These are phyloP conservation scores for Kentomonas sorsogonicus DNA, from an alignment of 208 protist genomes.

Conservation along the genomic window DNA sequence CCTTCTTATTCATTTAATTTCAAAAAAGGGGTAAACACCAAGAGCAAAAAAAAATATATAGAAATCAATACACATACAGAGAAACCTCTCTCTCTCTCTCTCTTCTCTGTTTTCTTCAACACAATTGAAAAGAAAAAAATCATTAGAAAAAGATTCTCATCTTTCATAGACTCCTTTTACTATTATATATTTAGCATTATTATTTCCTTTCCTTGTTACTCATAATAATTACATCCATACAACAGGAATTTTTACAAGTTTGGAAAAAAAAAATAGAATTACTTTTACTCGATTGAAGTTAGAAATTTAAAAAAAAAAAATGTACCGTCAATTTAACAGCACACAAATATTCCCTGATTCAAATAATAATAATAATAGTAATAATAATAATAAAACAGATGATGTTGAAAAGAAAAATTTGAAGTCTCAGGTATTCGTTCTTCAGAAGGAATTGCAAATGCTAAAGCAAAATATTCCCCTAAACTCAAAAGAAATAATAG, in stretches of 20 bases:
- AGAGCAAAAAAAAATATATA: neutral
- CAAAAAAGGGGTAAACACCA: neutral
- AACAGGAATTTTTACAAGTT: neutral
- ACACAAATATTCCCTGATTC: too few species aligned
- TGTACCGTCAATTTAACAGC: too few species aligned
- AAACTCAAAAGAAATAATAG: too few species aligned
- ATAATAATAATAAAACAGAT: neutral
- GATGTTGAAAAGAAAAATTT: too few species aligned
- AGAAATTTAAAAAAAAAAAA: neutral
- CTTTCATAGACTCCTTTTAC: neutral
- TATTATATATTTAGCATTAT: constrained; percentile 9
- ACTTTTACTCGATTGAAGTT: neutral
- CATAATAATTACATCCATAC: constrained; percentile 4
- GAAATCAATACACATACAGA: neutral
- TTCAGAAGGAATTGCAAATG: too few species aligned
- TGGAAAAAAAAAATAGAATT: constrained; percentile 8
- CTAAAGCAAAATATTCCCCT: too few species aligned
- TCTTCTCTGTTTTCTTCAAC: too few species aligned
- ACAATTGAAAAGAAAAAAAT: too few species aligned
- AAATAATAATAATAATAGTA: constrained; percentile 11
- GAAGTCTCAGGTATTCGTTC: too few species aligned
- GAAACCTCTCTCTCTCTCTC: too few species aligned
- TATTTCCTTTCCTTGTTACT: too few species aligned
- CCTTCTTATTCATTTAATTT: neutral
- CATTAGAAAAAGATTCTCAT: too few species aligned